A percentile compares a stretch with the other conserved stretches of the same genome.
These are phyloP conservation scores for Kandelia obovata DNA, from an alignment of 345 rosid species.

Conservation along the genomic window DNA sequence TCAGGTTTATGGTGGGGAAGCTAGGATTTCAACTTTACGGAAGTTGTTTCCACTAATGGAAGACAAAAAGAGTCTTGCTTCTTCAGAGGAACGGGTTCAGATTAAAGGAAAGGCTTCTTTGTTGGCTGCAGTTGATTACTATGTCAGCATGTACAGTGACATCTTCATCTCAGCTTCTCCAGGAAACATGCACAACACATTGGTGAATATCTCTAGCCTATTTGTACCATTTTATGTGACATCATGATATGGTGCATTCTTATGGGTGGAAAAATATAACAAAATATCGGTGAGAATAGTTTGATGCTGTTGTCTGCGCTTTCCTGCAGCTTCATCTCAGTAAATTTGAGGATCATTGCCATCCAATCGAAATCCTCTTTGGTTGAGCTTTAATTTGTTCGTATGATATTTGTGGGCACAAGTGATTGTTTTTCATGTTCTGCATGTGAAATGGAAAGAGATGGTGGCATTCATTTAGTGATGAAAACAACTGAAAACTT, in stretches of 20 bases:
- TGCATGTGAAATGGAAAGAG: no score
- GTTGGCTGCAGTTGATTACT: slow-evolving; percentile 87
- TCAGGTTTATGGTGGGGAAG: slow-evolving; percentile 96
- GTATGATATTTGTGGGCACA: no score
- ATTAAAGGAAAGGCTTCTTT: slow-evolving; percentile 88
- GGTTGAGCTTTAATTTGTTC: no score
- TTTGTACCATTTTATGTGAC: background rate
- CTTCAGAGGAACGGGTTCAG: slow-evolving; percentile 59
- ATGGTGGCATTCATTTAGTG: no score
- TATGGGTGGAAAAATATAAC: background rate
- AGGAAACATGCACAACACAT: slow-evolving; percentile 94
- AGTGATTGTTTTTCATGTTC: no score
- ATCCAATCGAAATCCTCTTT: no score
- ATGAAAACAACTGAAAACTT: no score
- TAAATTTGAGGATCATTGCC: no score
- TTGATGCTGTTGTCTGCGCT: slow-evolving; percentile 7
- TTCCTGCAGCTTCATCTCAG: slow-evolving; percentile 52
- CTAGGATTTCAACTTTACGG: slow-evolving; percentile 74
- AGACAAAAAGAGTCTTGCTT: slow-evolving; percentile 87
- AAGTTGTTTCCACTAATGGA: slow-evolving; percentile 83
- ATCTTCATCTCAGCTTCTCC: slow-evolving; percentile 94
- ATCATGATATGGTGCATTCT: background rate
- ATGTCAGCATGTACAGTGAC: slow-evolving; percentile 80
- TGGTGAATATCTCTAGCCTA: slow-evolving; percentile 42
- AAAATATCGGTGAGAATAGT: background rate